These are phyloP conservation scores for Tolypocladium endophyticum DNA, from an alignment of 2,329 filamentous ascomycete species.

Conservation along the genomic window DNA sequence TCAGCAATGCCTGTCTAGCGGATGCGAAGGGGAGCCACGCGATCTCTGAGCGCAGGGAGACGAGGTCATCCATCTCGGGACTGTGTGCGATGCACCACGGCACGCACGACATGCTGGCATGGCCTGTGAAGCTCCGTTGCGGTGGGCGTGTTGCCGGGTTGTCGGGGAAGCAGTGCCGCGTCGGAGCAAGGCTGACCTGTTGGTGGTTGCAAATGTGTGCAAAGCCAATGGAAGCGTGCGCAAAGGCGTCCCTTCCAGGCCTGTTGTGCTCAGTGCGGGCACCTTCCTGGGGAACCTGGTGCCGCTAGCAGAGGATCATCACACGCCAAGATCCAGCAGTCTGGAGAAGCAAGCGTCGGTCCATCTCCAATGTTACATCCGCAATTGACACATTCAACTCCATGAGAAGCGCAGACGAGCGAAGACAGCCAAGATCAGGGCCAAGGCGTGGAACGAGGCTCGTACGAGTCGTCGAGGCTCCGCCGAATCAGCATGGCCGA, in stretches of 20 bases:
- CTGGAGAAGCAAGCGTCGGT: background rate
- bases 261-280: background rate
- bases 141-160: background rate
- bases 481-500: background rate
- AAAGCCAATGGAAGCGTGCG: no score
- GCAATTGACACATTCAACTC: background rate
- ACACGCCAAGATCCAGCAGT: background rate
- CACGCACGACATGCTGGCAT: no score
- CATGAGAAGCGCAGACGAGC: background rate
- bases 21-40: background rate
- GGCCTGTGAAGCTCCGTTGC: background rate
- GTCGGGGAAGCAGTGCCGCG: background rate
- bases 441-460: background rate
- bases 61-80: no score
- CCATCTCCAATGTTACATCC: background rate
- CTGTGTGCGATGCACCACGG: no score
- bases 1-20: background rate
- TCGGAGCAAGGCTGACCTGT: background rate
- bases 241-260: background rate
- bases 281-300: background rate
- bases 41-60: background rate
- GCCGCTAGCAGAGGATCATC: background rate
- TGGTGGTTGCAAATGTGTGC: background rate
- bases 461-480: background rate
- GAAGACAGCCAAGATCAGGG: background rate